Conservation (phyloP, 2,329 filamentous ascomycete species). For the Cryoendolithus antarcticus region DNA sequence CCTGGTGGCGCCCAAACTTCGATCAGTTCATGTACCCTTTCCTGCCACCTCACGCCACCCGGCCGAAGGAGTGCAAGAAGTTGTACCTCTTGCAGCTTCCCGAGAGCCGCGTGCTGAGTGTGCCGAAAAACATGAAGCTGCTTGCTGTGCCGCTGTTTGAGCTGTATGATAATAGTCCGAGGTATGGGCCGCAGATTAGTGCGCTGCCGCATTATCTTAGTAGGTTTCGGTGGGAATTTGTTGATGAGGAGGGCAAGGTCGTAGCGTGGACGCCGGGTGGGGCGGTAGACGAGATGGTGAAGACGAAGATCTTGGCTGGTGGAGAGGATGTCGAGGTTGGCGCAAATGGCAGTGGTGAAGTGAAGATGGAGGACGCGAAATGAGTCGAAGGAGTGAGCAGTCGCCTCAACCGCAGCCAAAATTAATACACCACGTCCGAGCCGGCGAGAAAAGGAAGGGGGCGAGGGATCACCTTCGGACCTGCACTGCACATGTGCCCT, state of each 20-base stretch:
- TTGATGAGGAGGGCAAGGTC: slow-evolving; percentile 82
- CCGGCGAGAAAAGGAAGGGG: too few species aligned
- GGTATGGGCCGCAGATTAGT: slow-evolving; percentile 90
- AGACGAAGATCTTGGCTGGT: slow-evolving; percentile 20
- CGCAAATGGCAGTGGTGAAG: too few species aligned
- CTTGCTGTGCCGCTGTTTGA: slow-evolving; percentile 94
- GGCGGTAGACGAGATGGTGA: slow-evolving; percentile 17
- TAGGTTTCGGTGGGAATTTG: slow-evolving; percentile 93
- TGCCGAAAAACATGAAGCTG: slow-evolving; percentile 99
- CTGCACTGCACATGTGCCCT: too few species aligned
- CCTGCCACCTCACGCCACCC: slow-evolving; percentile 85
- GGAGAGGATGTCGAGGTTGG: too few species aligned
- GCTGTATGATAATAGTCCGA: slow-evolving; percentile 89
- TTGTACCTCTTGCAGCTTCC: slow-evolving; percentile 94
- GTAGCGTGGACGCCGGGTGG: slow-evolving; percentile 34
- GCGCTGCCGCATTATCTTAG: slow-evolving; percentile 92
- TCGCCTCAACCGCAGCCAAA: too few species aligned
- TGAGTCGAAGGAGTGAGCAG: too few species aligned
- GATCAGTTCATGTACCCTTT: slow-evolving; percentile 99
- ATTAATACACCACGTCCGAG: too few species aligned
- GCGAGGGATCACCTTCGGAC: too few species aligned
- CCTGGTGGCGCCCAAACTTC: slow-evolving; percentile 99
- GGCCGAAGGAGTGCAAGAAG: slow-evolving; percentile 99
- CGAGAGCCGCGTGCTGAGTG: slow-evolving; percentile 82
- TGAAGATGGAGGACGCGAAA: too few species aligned